phyloP scores from a whole-genome alignment of 2,329 filamentous ascomycete genomes.

The Colletotrichum australisinense region DNA sequence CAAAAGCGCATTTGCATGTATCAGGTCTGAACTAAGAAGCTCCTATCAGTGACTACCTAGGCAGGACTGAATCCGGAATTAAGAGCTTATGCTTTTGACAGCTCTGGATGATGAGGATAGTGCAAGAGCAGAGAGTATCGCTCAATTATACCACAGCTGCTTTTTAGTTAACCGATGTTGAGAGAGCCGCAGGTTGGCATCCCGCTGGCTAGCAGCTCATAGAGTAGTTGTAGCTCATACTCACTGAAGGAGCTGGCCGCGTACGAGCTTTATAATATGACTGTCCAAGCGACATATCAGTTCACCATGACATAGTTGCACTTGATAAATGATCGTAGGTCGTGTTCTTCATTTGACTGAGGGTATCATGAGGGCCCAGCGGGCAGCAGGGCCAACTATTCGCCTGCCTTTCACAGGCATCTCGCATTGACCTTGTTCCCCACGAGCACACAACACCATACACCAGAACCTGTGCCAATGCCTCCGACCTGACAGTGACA shows the following conservation, averaged over 20 bases:
- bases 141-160: neutral
- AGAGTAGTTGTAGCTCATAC: neutral
- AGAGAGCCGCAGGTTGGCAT: neutral
- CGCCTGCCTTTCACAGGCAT: constrained; percentile 18
- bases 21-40: constrained; percentile 2
- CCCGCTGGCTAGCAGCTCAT: neutral
- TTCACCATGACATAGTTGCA: neutral
- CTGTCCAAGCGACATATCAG: no score
- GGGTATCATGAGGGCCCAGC: constrained; percentile 32
- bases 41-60: neutral
- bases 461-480: constrained; percentile 17
- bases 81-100: neutral
- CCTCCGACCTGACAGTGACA: neutral
- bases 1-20: constrained; percentile 5
- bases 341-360: constrained; percentile 30
- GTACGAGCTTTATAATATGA: neutral
- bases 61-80: neutral
- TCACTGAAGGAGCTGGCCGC: neutral
- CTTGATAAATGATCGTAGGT: neutral
- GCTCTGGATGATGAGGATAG: neutral
- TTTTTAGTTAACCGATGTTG: neutral
- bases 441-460: constrained; percentile 27
- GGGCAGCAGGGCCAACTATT: constrained; percentile 26
- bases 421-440: constrained; percentile 9
- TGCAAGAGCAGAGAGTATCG: neutral